phyloP scores from a whole-genome alignment of 148 eudicot species.

The Vaccinium darrowii region DNA sequence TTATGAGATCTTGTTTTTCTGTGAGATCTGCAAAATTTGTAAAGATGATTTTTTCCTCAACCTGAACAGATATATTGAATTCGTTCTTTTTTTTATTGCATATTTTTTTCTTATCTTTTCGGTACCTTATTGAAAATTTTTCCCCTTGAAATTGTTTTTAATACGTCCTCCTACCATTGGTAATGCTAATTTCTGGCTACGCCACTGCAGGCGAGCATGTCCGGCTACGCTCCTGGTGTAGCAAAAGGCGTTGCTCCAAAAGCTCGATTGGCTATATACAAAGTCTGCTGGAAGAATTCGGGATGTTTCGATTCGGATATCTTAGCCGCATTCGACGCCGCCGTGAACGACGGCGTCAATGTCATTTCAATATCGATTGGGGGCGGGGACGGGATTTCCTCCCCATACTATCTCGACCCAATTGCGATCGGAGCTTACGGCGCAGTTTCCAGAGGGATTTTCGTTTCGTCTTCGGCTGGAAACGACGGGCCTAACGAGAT shows the following conservation, averaged over 20 bases:
- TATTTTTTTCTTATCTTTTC: no score
- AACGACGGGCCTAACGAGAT: constrained; percentile 89
- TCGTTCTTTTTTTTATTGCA: no score
- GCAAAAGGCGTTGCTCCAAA: constrained; percentile 98
- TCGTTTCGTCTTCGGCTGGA: constrained; percentile 87
- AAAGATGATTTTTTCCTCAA: no score
- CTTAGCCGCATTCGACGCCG: constrained; percentile 84
- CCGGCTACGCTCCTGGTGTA: constrained; percentile 78
- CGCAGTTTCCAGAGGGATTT: constrained; percentile 77
- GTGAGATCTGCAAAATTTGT: background rate
- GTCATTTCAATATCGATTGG: constrained; percentile 91
- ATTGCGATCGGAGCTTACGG: constrained; percentile 94
- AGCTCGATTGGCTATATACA: constrained; percentile 78
- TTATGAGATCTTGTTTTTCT: background rate
- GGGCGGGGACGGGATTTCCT: constrained; percentile 89
- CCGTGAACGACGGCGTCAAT: constrained; percentile 82
- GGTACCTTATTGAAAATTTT: no score
- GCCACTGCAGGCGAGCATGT: constrained; percentile 52
- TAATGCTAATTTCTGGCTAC: background rate
- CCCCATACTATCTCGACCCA: constrained; percentile 95
- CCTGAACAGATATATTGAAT: no score
- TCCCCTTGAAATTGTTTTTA: background rate
- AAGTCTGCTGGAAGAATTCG: constrained; percentile 85
- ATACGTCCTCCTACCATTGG: background rate
- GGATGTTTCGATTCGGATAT: constrained; percentile 97